phyloP scores from a whole-genome alignment of 225 moss, liverwort and hornwort species.

The Rhytidiadelphus loreus region DNA sequence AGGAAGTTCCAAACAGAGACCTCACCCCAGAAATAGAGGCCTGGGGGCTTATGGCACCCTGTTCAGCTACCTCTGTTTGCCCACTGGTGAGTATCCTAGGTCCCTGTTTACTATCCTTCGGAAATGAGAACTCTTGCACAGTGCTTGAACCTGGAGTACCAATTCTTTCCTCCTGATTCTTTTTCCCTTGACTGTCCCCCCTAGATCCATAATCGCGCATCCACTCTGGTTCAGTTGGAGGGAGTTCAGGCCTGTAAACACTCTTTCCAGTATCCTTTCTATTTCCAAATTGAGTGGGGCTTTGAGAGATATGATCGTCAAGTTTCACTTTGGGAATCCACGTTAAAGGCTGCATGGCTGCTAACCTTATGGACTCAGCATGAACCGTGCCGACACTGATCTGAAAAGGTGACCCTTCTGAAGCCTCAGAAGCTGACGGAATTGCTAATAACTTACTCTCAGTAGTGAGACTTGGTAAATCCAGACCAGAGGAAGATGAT shows the following conservation, averaged over 20 bases:
- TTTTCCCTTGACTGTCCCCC: background rate
- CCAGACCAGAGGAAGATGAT: conserved; percentile 8
- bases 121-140: conserved; percentile 1
- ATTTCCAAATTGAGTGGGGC: background rate
- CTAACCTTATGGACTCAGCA: conserved; percentile 31
- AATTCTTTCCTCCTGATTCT: background rate
- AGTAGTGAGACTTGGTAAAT: conserved; percentile 30
- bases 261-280: background rate
- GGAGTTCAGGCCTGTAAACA: background rate
- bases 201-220: conserved; percentile 24
- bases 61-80: background rate
- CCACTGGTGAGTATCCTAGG: background rate
- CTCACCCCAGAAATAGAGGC: conserved; percentile 10
- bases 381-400: conserved; percentile 26
- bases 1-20: conserved; percentile 7
- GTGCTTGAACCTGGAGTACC: background rate
- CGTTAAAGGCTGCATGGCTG: conserved; percentile 23
- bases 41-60: background rate
- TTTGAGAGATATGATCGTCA: background rate
- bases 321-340: conserved; percentile 28
- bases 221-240: conserved; percentile 35
- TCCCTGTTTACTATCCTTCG: background rate
- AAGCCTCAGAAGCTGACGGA: conserved; percentile 39
- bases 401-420: conserved; percentile 32
- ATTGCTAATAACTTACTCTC: conserved; percentile 16